Conservation (phyloP, 1,139 yeast species). For the Candida anutae region DNA sequence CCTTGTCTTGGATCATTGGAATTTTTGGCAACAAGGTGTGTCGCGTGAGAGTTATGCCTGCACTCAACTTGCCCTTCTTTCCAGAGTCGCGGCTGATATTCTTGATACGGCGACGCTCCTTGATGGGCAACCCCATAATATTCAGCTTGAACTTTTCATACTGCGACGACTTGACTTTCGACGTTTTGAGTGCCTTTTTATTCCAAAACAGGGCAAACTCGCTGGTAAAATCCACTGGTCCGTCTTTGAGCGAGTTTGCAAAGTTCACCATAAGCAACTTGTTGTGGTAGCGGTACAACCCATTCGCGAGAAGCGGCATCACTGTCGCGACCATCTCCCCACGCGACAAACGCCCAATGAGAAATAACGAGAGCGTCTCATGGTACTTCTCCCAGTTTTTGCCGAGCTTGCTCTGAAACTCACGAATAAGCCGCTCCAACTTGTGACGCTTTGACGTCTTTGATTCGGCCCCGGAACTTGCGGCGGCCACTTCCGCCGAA, state of each 20-base stretch:
- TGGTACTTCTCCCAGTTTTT: conserved; percentile 82
- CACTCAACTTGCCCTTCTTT: conserved; percentile 65
- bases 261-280: conserved; percentile 71
- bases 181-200: conserved; percentile 34
- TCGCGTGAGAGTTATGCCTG: conserved; percentile 74
- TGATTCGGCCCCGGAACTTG: too few relatives aligned
- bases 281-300: conserved; percentile 56
- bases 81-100: conserved; percentile 78
- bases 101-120: conserved; percentile 80
- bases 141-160: conserved; percentile 79
- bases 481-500: too few relatives aligned
- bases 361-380: conserved; percentile 63
- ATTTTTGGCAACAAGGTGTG: conserved; percentile 82
- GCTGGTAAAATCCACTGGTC: conserved; percentile 33
- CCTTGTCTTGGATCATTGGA: conserved; percentile 66
- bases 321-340: conserved; percentile 58
- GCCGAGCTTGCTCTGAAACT: conserved; percentile 67
- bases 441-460: conserved; percentile 47
- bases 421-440: conserved; percentile 63
- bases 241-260: conserved; percentile 78
- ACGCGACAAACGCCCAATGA: conserved; percentile 75
- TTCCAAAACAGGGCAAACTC: conserved; percentile 56
- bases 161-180: conserved; percentile 49
- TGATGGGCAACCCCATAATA: conserved; percentile 77
- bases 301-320: conserved; percentile 47